Evolutionary conservation across 345 rosid genomes (phyloP), one percentile per base, ranked within the genome.

Genomic region (Noccaea caerulescens): DNA sequence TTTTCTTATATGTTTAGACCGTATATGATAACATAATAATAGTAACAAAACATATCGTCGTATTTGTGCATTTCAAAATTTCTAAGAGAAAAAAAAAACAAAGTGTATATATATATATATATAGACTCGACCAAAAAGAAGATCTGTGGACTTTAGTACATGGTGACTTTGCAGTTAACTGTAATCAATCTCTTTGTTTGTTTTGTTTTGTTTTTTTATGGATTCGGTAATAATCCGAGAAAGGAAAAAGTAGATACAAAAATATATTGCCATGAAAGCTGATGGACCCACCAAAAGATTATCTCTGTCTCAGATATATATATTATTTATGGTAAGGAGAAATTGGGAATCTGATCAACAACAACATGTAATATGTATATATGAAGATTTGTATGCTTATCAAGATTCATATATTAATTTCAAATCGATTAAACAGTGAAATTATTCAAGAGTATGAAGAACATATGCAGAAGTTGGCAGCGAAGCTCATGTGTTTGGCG

Each of bases 391-490:
- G 25, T 56, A 36, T 45, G 37, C 10, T 8, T 71, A 27, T 38
- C 13, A 33, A 52, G 55, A 53, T 45, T 41, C 34, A 27, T n/a
- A 20, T 5, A 47, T 16, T 64, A 33, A 65, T 57, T 59, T 33
- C 23, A 47, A 37, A 45, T 9, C 34, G 25, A 52, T 44, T 69
- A 23, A 41, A 16, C 79, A 93, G 98, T 74, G 83, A 78, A 33
- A 78, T 75, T 7, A 79, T 85, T 16, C 77, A 80, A 63, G 88
- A 77, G 58, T 91, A 93, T 74, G 76, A 84, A 63, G 63, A 80
- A 61, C 89, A 82, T 63, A 91, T 91, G 97, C 83, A 80, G 77
- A 84, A 73, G 72, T 67, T 91, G 50, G 91, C 91, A 0, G 83
- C 75, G 37, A 87, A 57, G 55, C 50, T 93, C 78, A 84, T 85